phyloP scores from a whole-genome alignment of 805 yeast genomes.

The Candida maris region DNA sequence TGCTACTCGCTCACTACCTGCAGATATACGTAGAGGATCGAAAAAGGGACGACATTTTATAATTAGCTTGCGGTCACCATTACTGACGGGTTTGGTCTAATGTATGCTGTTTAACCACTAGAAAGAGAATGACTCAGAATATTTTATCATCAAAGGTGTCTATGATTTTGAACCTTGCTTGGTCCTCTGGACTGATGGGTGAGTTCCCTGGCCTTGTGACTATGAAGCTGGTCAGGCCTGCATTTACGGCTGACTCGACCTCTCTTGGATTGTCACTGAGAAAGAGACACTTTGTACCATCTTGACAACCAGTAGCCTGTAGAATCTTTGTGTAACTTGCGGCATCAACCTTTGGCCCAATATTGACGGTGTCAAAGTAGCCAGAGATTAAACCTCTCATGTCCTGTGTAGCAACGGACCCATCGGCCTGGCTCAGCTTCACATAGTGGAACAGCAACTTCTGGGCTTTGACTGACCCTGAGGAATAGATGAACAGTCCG shows the following conservation, averaged over 20 bases:
- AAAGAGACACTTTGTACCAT: constrained; percentile 40
- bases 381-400: constrained; percentile 53
- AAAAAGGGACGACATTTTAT: no score
- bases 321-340: constrained; percentile 60
- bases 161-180: constrained; percentile 23
- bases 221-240: constrained; percentile 56
- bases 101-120: no score
- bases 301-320: constrained; percentile 8
- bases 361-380: constrained; percentile 81
- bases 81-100: no score
- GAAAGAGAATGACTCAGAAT: neutral
- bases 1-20: neutral
- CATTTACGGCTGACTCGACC: constrained; percentile 66
- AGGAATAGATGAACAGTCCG: constrained; percentile 70
- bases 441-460: constrained; percentile 71
- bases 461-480: constrained; percentile 88
- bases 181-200: constrained; percentile 39
- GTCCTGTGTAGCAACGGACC: constrained; percentile 35
- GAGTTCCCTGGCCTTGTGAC: constrained; percentile 78
- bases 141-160: constrained; percentile 24
- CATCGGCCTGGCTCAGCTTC: constrained; percentile 27
- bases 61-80: no score
- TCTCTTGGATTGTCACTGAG: constrained; percentile 80
- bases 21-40: neutral
- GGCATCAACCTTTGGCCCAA: constrained; percentile 64